Evolutionary conservation across 2,329 filamentous ascomycete species (phyloP).

Genomic region (Aspergillus texensis): DNA sequence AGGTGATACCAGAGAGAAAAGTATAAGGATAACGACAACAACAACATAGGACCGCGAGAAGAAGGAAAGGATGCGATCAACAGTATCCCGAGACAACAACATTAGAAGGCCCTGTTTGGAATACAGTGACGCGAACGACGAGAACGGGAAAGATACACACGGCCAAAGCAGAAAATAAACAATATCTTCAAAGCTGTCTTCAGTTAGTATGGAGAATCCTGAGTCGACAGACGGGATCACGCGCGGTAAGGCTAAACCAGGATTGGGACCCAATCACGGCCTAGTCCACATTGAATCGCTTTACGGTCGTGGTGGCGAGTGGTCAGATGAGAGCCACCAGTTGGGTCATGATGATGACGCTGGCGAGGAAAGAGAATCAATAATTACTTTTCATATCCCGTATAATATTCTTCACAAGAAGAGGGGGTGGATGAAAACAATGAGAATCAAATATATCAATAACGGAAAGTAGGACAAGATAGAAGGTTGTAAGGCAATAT

Average conservation of each 20-base stretch:
- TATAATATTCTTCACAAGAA: not conserved
- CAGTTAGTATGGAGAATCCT: not conserved
- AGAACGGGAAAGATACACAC: not conserved
- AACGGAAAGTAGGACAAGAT: not conserved
- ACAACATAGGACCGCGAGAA: conserved; percentile 1
- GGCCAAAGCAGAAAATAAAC: not conserved
- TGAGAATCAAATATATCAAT: not conserved
- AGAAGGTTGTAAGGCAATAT: not conserved
- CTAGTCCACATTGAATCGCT: conserved; percentile 9
- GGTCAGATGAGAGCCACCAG: conserved; percentile 13
- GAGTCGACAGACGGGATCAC: conserved; percentile 5
- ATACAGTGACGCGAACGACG: not conserved
- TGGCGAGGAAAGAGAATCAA: not conserved
- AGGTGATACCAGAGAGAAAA: not conserved
- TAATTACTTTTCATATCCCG: not conserved
- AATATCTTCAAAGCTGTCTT: not conserved
- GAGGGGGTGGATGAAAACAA: not conserved
- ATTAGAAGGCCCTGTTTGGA: not conserved
- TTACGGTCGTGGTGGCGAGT: conserved; percentile 22
- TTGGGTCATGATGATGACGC: not conserved
- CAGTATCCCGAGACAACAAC: not conserved
- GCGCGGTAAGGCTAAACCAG: conserved; percentile 14
- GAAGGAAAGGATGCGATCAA: not conserved
- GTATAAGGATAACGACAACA: not conserved
- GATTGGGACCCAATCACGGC: conserved; percentile 18